These are phyloP conservation scores for Spiromastix sp. DNA, from an alignment of 2,329 filamentous ascomycete genomes.

Conservation along the genomic window DNA sequence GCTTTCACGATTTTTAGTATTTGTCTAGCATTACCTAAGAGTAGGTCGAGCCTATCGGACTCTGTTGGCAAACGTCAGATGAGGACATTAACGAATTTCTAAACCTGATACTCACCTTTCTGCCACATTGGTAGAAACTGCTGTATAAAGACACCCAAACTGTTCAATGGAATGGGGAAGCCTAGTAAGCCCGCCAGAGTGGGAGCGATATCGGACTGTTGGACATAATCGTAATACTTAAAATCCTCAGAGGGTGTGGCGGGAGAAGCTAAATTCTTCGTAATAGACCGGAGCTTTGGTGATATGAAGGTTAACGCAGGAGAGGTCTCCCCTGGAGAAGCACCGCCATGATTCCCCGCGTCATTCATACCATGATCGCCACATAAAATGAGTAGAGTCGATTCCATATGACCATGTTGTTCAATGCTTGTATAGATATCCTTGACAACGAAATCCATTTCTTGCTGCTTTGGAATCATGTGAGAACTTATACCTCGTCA, in stretches of 20 bases:
- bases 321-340: constrained; percentile 86
- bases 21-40: constrained; percentile 70
- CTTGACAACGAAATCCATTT: constrained; percentile 81
- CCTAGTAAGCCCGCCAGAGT: constrained; percentile 79
- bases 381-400: constrained; percentile 73
- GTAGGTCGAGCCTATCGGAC: constrained; percentile 52
- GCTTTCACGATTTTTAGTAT: constrained; percentile 67
- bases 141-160: constrained; percentile 73
- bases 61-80: constrained; percentile 20
- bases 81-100: constrained; percentile 12
- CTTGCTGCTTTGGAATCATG: constrained; percentile 84
- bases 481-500: constrained; percentile 50
- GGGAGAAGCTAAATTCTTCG: constrained; percentile 40
- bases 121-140: constrained; percentile 72
- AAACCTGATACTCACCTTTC: constrained; percentile 44
- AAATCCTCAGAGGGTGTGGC: constrained; percentile 57
- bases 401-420: constrained; percentile 56
- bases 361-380: constrained; percentile 99
- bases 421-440: constrained; percentile 69
- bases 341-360: constrained; percentile 91
- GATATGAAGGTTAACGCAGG: constrained; percentile 86
- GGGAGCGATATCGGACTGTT: constrained; percentile 89
- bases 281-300: constrained; percentile 60
- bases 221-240: constrained; percentile 71
- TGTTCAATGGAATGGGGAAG: constrained; percentile 82